Base-by-base conservation (phyloP, 306 rosid genomes). In the Lagenaria siceraria region DNA sequence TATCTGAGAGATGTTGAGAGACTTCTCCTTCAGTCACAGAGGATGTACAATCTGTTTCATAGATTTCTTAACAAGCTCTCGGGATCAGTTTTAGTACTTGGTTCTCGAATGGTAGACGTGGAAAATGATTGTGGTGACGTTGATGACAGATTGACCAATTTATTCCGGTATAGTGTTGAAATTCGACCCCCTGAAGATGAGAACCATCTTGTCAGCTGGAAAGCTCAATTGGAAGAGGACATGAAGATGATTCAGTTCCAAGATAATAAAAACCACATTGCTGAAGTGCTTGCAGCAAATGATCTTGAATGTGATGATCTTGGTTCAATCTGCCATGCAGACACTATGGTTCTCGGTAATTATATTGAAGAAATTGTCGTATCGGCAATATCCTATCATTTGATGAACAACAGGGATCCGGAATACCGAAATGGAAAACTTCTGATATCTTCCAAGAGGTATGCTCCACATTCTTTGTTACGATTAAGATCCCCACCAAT, bases 371-470 rank as follows among this genome's bases (percentile, higher is more conserved):
- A 95, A 77, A 92, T 92, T 70, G 91, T 95, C 4, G 78, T 95
- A 18, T 89, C 96, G 3, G 97, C 98, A 42, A 86, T 95, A 54
- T 90, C 92, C 14, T 62, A 85, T 77, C 92, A 95, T 81, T 87
- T 91, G 87, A 90, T 82, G 89, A 59, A 86, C 18, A 89, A 81
- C 25, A 83, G 83, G 76, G 87, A 92, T 61, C 97, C 91, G 0
- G 93, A 88, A 83, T 95, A 95, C 79, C 87, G 97, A 79, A 95
- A 95, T 51, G 97, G 98, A 82, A 95, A 89, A 87, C 93, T 95
- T 80, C 81, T 92, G 70, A 89, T 95, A 83, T 89, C 97, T 43
- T 88, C 97, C 24, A 81, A 78, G 25, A 90, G 98, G 98, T 90
- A 88, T 54, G 49, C 78, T 80, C 63, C 27, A 73, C 27, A 27